These are phyloP conservation scores for Phytophthora nicotianae DNA, from an alignment of 352 stramenopile genomes.

Conservation along the genomic window DNA sequence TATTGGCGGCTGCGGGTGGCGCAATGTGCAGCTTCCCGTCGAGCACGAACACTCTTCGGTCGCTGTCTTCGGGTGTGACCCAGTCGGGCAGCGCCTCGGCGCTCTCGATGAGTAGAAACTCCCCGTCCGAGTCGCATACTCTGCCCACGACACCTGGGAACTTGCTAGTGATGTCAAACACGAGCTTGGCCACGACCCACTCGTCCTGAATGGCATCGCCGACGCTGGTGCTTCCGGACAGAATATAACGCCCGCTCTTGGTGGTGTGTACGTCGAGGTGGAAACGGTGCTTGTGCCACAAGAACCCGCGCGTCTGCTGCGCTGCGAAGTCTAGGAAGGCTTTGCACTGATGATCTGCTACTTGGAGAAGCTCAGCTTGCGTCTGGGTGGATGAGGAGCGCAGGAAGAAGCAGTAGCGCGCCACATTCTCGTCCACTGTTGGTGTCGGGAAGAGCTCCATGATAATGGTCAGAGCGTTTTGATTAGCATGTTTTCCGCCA, in stretches of 20 bases:
- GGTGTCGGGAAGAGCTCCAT: slow-evolving; percentile 37
- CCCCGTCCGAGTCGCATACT: slow-evolving; percentile 59
- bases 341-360: slow-evolving; percentile 20
- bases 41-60: slow-evolving; percentile 52
- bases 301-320: slow-evolving; percentile 46
- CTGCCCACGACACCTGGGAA: slow-evolving; percentile 44
- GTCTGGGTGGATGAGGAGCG: background rate
- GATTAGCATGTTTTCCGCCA: slow-evolving; percentile 3
- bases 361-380: slow-evolving; percentile 5
- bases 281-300: slow-evolving; percentile 66
- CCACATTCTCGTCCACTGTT: slow-evolving; percentile 32
- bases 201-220: slow-evolving; percentile 76
- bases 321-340: slow-evolving; percentile 33
- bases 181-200: slow-evolving; percentile 59
- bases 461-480: background rate
- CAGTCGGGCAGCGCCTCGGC: slow-evolving; percentile 71
- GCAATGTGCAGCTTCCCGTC: slow-evolving; percentile 54
- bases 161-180: slow-evolving; percentile 49
- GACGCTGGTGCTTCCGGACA: slow-evolving; percentile 45
- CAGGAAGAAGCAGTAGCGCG: slow-evolving; percentile 52
- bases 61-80: slow-evolving; percentile 63
- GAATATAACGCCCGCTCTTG: slow-evolving; percentile 33
- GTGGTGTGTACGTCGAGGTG: slow-evolving; percentile 30
- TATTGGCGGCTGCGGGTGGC: slow-evolving; percentile 12
- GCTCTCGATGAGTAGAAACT: slow-evolving; percentile 82